Percentiles rank a stretch among this genome's conserved stretches.
phyloP scores from a whole-genome alignment of 768 basidiomycete genomes.

The Krasilnikovozyma curviuscula region DNA sequence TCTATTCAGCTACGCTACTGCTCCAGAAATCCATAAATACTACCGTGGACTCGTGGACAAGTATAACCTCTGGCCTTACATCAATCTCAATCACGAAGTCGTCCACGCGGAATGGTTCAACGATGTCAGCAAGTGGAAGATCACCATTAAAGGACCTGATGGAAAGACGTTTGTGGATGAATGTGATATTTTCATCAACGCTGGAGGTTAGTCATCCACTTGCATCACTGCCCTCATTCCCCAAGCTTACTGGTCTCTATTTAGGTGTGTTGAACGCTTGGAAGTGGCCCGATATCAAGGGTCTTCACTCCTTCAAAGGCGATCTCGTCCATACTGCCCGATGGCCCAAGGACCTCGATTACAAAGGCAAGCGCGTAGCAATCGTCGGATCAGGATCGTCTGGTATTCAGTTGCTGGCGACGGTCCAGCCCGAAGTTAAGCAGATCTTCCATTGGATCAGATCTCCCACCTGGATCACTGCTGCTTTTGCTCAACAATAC shows the following conservation, averaged over 20 bases:
- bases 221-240: background rate
- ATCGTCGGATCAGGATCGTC: slow-evolving; percentile 19
- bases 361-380: slow-evolving; percentile 19
- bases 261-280: slow-evolving; percentile 31
- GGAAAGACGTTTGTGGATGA: slow-evolving; percentile 24
- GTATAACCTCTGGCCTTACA: slow-evolving; percentile 37
- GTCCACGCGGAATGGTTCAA: slow-evolving; percentile 37
- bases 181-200: slow-evolving; percentile 39
- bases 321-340: slow-evolving; percentile 43
- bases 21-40: slow-evolving; percentile 41
- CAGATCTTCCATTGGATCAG: slow-evolving; percentile 11
- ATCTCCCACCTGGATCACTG: too few relatives aligned
- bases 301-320: slow-evolving; percentile 40
- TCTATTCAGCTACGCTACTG: slow-evolving; percentile 43
- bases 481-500: too few relatives aligned
- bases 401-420: slow-evolving; percentile 15
- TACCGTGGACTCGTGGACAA: slow-evolving; percentile 38
- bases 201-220: slow-evolving; percentile 32
- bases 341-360: slow-evolving; percentile 35
- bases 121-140: slow-evolving; percentile 37
- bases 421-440: slow-evolving; percentile 7
- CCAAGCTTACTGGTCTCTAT: background rate
- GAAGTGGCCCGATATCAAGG: slow-evolving; percentile 49
- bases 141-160: slow-evolving; percentile 23
- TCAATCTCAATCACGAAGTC: slow-evolving; percentile 36